Percentiles rank a stretch among this genome's conserved stretches.
These are phyloP conservation scores for Verticillium dahliae DNA, from an alignment of 2,329 filamentous ascomycete genomes.

Conservation along the genomic window DNA sequence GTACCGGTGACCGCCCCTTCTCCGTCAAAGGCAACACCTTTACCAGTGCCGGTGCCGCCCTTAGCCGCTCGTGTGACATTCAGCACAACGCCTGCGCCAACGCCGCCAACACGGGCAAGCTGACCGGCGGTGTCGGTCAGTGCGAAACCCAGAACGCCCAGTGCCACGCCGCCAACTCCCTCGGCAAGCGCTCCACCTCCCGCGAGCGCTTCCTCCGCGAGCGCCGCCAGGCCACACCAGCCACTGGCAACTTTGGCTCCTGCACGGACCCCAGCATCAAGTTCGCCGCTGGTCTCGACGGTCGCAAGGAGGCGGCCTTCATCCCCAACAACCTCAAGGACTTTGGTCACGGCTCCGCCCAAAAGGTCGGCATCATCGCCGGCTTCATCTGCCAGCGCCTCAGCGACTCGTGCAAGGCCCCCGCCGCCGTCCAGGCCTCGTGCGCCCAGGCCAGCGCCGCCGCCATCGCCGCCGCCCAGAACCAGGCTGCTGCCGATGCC, in stretches of 20 bases:
- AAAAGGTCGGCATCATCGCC: constrained; percentile 30
- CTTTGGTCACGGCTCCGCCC: constrained; percentile 47
- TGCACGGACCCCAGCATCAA: constrained; percentile 41
- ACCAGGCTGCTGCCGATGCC: constrained; percentile 17
- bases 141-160: constrained; percentile 6
- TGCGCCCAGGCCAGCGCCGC: constrained; percentile 11
- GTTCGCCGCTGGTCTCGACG: constrained; percentile 41
- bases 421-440: constrained; percentile 1
- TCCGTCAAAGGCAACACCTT: constrained; percentile 51
- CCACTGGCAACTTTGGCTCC: constrained; percentile 31
- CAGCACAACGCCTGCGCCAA: constrained; percentile 25
- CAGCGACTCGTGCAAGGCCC: constrained; percentile 17
- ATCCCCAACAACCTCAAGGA: constrained; percentile 28
- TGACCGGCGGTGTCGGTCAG: background rate
- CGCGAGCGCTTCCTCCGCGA: constrained; percentile 2
- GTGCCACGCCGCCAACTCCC: constrained; percentile 6
- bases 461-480: constrained; percentile 12
- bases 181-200: constrained; percentile 10
- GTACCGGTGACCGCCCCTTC: constrained; percentile 42
- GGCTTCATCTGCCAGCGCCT: constrained; percentile 40
- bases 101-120: constrained; percentile 1
- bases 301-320: constrained; percentile 35
- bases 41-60: constrained; percentile 45
- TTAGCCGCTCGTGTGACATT: constrained; percentile 55
- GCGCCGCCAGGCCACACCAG: background rate